These are phyloP conservation scores for Arthroderma uncinatum DNA, from an alignment of 2,329 filamentous ascomycete species.

Conservation along the genomic window DNA sequence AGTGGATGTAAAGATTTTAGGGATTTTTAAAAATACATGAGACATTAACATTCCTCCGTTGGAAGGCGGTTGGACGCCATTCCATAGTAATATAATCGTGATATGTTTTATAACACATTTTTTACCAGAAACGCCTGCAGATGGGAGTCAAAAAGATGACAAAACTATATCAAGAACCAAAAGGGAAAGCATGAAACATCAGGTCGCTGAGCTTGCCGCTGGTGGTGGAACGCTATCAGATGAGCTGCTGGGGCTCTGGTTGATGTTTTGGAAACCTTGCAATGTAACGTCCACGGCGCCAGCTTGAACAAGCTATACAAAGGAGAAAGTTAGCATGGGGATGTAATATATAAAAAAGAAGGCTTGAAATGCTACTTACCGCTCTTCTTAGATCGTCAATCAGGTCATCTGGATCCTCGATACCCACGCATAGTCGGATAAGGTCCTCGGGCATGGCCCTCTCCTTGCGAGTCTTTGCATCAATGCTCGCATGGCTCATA, in stretches of 20 bases:
- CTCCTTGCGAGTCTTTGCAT: conserved; percentile 81
- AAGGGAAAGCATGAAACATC: neutral
- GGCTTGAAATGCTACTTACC: conserved; percentile 62
- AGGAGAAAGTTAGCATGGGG: conserved; percentile 18
- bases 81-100: conserved; percentile 3
- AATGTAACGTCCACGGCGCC: conserved; percentile 80
- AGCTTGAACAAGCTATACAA: conserved; percentile 68
- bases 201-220: neutral
- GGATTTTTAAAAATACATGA: neutral
- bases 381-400: conserved; percentile 87
- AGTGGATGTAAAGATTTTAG: neutral
- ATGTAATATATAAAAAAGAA: too few relatives aligned
- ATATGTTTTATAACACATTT: conserved; percentile 6
- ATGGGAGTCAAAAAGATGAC: neutral
- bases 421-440: conserved; percentile 88
- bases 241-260: conserved; percentile 2
- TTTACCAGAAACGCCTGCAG: conserved; percentile 4
- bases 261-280: conserved; percentile 64
- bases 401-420: conserved; percentile 83
- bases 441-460: conserved; percentile 93
- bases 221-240: neutral
- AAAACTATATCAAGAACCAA: neutral
- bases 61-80: conserved; percentile 6
- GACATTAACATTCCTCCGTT: conserved; percentile 1
- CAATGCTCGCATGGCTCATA: conserved; percentile 98